Evolutionary conservation across 176 grass and related monocot species (phyloP).

Genomic region (Oryza glaberrima): DNA sequence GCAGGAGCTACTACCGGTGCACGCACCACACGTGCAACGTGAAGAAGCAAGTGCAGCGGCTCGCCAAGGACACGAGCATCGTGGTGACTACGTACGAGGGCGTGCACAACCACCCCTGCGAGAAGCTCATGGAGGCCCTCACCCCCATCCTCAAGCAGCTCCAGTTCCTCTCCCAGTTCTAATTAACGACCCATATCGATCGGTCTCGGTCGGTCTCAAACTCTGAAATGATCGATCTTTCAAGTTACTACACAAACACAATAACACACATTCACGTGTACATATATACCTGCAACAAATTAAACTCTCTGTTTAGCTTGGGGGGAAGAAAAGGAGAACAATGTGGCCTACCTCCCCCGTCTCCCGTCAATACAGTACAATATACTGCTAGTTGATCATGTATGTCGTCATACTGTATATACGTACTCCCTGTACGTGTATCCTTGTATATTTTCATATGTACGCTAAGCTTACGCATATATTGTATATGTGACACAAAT

Average conservation of each 20-base stretch:
- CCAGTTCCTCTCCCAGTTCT: conserved; percentile 80
- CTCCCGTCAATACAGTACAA: background rate
- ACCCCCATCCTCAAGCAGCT: conserved; percentile 77
- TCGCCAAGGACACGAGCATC: conserved; percentile 82
- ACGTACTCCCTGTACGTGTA: background rate
- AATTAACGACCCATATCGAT: background rate
- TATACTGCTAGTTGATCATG: background rate
- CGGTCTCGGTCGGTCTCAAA: background rate
- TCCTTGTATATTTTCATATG: conserved; percentile 1
- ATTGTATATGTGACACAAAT: background rate
- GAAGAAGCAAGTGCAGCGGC: conserved; percentile 90
- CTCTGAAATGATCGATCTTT: background rate
- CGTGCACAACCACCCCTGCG: conserved; percentile 89
- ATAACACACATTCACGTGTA: background rate
- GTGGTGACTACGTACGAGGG: conserved; percentile 94
- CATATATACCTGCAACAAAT: background rate
- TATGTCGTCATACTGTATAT: background rate
- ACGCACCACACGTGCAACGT: conserved; percentile 90
- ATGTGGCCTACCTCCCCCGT: conserved; percentile 33
- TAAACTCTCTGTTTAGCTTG: background rate
- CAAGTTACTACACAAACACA: background rate
- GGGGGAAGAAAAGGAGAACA: conserved; percentile 40
- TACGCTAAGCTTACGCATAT: background rate
- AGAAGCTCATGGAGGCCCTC: conserved; percentile 90
- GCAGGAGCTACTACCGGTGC: conserved; percentile 94